phyloP scores from a whole-genome alignment of 805 yeast species.

The Saccharomyces kudriavzevii region DNA sequence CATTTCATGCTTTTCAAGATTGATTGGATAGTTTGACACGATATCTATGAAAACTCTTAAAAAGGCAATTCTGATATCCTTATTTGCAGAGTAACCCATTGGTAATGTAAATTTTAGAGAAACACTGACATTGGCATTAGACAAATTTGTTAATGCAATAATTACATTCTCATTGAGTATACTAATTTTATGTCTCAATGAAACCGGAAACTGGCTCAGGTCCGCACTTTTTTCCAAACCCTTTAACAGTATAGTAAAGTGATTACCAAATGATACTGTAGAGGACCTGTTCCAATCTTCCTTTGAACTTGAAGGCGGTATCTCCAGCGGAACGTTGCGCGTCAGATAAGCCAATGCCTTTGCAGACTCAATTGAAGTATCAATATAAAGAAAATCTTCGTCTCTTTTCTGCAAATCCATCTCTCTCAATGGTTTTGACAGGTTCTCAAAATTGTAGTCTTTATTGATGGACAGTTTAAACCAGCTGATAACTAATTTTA shows the following conservation, averaged over 20 bases:
- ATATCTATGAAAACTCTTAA: conserved; percentile 68
- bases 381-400: conserved; percentile 40
- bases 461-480: conserved; percentile 40
- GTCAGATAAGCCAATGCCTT: conserved; percentile 47
- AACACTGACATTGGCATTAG: conserved; percentile 63
- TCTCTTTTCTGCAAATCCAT: conserved; percentile 32
- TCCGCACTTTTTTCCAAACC: conserved; percentile 32
- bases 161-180: conserved; percentile 53
- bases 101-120: conserved; percentile 70
- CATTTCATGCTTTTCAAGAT: conserved; percentile 21
- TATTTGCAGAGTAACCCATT: conserved; percentile 61
- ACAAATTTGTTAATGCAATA: conserved; percentile 54
- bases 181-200: conserved; percentile 42
- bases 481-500: conserved; percentile 44
- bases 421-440: conserved; percentile 23
- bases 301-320: conserved; percentile 44
- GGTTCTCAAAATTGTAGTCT: conserved; percentile 26
- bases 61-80: conserved; percentile 58
- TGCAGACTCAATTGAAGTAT: conserved; percentile 52
- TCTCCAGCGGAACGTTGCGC: conserved; percentile 46
- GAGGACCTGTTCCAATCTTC: conserved; percentile 44
- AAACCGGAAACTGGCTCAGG: conserved; percentile 25
- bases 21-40: conserved; percentile 28
- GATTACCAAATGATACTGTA: conserved; percentile 58
- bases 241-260: conserved; percentile 50